These are phyloP conservation scores for Orbilia quercus DNA, from an alignment of 2,329 filamentous ascomycete genomes.

Conservation along the genomic window DNA sequence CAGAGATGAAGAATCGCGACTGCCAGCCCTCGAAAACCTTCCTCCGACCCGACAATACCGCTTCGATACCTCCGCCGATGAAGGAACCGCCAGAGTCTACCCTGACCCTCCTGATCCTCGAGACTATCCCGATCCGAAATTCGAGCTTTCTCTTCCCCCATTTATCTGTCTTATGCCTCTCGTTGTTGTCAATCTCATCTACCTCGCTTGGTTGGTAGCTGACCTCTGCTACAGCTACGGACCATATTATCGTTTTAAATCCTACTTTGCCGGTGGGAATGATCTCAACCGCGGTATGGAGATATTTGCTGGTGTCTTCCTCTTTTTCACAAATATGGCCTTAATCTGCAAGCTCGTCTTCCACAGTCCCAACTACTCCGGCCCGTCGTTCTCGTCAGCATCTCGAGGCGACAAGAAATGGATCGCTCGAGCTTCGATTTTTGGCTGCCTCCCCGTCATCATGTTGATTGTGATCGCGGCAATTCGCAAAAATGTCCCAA, in stretches of 20 bases:
- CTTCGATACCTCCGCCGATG: conserved; percentile 35
- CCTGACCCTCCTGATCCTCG: too few relatives aligned
- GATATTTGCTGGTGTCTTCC: conserved; percentile 52
- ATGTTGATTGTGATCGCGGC: conserved; percentile 51
- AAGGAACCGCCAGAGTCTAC: conserved; percentile 51
- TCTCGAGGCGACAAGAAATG: conserved; percentile 53
- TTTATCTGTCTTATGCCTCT: conserved; percentile 38
- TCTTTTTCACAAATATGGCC: conserved; percentile 53
- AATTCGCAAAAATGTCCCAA: conserved; percentile 33
- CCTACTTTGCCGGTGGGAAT: conserved; percentile 35
- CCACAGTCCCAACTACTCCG: conserved; percentile 36
- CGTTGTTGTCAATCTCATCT: conserved; percentile 44
- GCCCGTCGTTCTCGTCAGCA: conserved; percentile 42
- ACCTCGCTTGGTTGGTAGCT: conserved; percentile 48
- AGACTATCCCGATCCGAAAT: conserved; percentile 44
- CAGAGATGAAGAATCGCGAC: conserved; percentile 44
- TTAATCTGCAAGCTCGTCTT: conserved; percentile 50
- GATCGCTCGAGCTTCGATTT: conserved; percentile 46
- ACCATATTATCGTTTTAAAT: conserved; percentile 48
- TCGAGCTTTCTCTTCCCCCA: conserved; percentile 22
- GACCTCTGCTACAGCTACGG: conserved; percentile 52
- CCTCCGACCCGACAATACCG: conserved; percentile 47
- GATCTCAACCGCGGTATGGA: conserved; percentile 52
- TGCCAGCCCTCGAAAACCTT: conserved; percentile 42
- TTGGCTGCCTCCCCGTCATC: conserved; percentile 40